These are phyloP conservation scores for Phylloporus rhodoxanthus DNA, from an alignment of 768 basidiomycete species.

Conservation along the genomic window DNA sequence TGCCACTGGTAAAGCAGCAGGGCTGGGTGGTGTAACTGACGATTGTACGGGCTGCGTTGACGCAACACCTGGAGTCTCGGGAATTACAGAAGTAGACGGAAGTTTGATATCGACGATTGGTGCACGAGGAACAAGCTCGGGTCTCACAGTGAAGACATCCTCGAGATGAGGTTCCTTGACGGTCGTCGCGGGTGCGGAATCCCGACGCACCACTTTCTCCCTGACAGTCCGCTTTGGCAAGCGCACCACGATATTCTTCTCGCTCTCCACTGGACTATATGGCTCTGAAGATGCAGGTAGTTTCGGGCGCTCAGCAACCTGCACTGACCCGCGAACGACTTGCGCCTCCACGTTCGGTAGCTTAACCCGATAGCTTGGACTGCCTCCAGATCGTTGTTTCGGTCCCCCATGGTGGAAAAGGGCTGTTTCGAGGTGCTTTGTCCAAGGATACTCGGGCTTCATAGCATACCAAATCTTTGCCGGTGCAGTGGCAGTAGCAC, in stretches of 20 bases:
- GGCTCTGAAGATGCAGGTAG: constrained; percentile 18
- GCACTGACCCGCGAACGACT: constrained; percentile 39
- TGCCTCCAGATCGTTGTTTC: constrained; percentile 54
- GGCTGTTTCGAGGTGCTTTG: constrained; percentile 73
- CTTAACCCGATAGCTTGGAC: constrained; percentile 53
- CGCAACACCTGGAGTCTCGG: not conserved
- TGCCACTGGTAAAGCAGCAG: constrained; percentile 8
- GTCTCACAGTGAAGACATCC: constrained; percentile 55
- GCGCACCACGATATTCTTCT: constrained; percentile 47
- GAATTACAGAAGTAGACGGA: constrained; percentile 25
- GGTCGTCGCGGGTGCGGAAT: constrained; percentile 18
- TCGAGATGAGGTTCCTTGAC: constrained; percentile 40
- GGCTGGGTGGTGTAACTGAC: constrained; percentile 4
- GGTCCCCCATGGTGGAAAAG: constrained; percentile 59
- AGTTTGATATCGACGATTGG: constrained; percentile 23
- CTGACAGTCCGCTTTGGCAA: constrained; percentile 42
- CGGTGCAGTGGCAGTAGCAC: constrained; percentile 23
- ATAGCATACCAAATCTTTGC: constrained; percentile 61
- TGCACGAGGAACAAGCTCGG: constrained; percentile 36
- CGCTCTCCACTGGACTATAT: constrained; percentile 36
- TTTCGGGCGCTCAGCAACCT: constrained; percentile 5
- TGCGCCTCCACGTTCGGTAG: constrained; percentile 46
- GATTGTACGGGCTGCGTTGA: constrained; percentile 10
- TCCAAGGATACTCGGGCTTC: constrained; percentile 80
- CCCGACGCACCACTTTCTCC: constrained; percentile 25